A percentile compares a stretch with the other conserved stretches of the same genome.
These are phyloP conservation scores for Colletotrichum ledebouriae DNA, from an alignment of 2,329 filamentous ascomycete species.

Conservation along the genomic window DNA sequence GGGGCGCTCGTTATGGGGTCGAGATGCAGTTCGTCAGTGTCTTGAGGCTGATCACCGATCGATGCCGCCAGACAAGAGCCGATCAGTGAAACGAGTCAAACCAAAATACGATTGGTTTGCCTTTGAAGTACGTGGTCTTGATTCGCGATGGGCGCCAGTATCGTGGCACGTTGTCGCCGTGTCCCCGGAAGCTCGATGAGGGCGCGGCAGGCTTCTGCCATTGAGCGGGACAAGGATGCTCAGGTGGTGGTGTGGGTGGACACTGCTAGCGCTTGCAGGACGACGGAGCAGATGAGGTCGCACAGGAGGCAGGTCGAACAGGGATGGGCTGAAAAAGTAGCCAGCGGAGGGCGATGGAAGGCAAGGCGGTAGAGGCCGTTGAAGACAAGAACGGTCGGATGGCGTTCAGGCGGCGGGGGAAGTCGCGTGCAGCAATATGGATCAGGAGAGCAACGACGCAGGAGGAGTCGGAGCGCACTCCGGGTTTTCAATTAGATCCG, in stretches of 20 bases:
- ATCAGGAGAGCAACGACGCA: neutral
- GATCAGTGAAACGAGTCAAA: conserved; percentile 1
- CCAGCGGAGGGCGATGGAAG: conserved; percentile 28
- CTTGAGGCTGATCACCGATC: neutral
- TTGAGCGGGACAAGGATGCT: conserved; percentile 31
- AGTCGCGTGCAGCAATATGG: neutral
- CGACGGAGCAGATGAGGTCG: conserved; percentile 26
- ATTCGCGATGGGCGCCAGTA: neutral
- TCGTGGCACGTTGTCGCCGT: conserved; percentile 17
- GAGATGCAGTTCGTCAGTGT: conserved; percentile 4
- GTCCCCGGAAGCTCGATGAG: conserved; percentile 23
- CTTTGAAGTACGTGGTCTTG: conserved; percentile 1
- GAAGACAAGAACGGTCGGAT: neutral
- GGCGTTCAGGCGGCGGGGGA: neutral
- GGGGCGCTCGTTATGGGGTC: neutral
- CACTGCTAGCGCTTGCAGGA: conserved; percentile 31
- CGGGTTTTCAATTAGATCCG: conserved; percentile 1
- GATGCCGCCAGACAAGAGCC: neutral
- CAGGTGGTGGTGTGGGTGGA: conserved; percentile 35
- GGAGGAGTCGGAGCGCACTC: conserved; percentile 26
- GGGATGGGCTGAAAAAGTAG: conserved; percentile 17
- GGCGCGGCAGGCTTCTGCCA: conserved; percentile 19
- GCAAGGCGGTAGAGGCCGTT: conserved; percentile 3
- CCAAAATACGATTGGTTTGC: neutral
- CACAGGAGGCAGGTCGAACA: conserved; percentile 24